Percentiles rank a stretch among this genome's conserved stretches.
Evolutionary conservation across 441 rosid species (phyloP).

Genomic region (Gossypium aridum): DNA sequence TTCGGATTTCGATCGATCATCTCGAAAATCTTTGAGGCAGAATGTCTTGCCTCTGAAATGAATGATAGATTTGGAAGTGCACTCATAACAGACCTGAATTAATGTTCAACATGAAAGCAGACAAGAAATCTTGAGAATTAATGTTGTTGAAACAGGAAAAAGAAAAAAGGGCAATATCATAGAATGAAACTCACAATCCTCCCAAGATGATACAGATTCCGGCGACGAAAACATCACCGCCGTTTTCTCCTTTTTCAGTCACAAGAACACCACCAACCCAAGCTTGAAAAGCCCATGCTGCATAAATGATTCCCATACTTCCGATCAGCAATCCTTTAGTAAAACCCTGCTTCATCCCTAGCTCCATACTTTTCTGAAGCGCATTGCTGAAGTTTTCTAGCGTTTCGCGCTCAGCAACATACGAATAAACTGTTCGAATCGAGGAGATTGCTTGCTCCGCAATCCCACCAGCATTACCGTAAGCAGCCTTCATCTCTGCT

Average conservation of each 20-base stretch:
- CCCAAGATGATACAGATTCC: slow-evolving; percentile 29
- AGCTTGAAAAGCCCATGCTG: slow-evolving; percentile 38
- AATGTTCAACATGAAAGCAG: not conserved
- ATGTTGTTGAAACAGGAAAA: not conserved
- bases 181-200: slow-evolving; percentile 33
- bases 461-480: slow-evolving; percentile 27
- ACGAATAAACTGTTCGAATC: slow-evolving; percentile 33
- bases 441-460: slow-evolving; percentile 39
- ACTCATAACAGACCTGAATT: slow-evolving; percentile 26
- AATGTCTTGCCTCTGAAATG: slow-evolving; percentile 24
- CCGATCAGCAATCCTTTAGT: slow-evolving; percentile 39
- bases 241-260: slow-evolving; percentile 31
- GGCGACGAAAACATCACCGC: slow-evolving; percentile 28
- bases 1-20: slow-evolving; percentile 27
- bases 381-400: slow-evolving; percentile 23
- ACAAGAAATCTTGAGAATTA: not conserved
- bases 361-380: slow-evolving; percentile 27
- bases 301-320: slow-evolving; percentile 38
- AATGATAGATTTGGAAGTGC: slow-evolving; percentile 36
- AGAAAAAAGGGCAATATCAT: not conserved
- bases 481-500: slow-evolving; percentile 22
- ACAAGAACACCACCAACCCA: slow-evolving; percentile 38
- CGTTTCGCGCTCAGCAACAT: slow-evolving; percentile 31
- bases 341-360: slow-evolving; percentile 35
- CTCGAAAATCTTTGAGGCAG: slow-evolving; percentile 22